A percentile compares a stretch with the other conserved stretches of the same genome.
phyloP scores from a whole-genome alignment of 2,329 filamentous ascomycete genomes.

The Cladorrhinum sp. region DNA sequence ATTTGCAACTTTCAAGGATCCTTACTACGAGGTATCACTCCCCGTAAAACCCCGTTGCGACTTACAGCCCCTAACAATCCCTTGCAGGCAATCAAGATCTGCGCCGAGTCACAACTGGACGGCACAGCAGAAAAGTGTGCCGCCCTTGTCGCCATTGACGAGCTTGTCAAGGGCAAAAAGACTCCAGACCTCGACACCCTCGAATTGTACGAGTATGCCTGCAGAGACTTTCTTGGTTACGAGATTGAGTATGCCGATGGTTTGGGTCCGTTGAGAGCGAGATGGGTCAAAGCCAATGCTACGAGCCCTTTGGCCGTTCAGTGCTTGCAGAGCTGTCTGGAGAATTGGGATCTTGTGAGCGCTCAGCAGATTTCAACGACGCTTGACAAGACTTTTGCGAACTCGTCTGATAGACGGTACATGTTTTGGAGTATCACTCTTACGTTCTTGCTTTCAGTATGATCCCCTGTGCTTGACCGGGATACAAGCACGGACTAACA shows the following conservation, averaged over 20 bases:
- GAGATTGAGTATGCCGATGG: constrained; percentile 45
- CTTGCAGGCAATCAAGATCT: constrained; percentile 44
- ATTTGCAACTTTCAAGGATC: constrained; percentile 47
- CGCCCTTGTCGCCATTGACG: constrained; percentile 43
- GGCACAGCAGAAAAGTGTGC: constrained; percentile 45
- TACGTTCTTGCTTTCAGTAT: constrained; percentile 52
- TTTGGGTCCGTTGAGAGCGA: constrained; percentile 48
- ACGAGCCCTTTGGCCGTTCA: constrained; percentile 41
- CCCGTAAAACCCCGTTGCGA: background rate
- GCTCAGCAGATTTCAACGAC: constrained; percentile 58
- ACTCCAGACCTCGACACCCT: constrained; percentile 50
- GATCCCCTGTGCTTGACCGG: constrained; percentile 18
- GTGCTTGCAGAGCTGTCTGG: constrained; percentile 52
- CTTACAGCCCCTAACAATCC: background rate
- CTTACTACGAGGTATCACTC: constrained; percentile 51
- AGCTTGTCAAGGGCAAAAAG: constrained; percentile 44
- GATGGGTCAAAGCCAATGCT: constrained; percentile 52
- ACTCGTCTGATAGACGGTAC: constrained; percentile 44
- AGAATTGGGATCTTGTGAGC: constrained; percentile 54
- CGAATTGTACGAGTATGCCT: constrained; percentile 55
- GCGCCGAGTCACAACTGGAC: constrained; percentile 52
- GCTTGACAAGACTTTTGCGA: constrained; percentile 49
- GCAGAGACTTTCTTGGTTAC: constrained; percentile 34
- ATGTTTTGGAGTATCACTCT: constrained; percentile 55
- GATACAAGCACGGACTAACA: constrained; percentile 22